Evolutionary conservation across 1,139 yeast genomes (phyloP).

Genomic region (Taiozyma sp.): DNA sequence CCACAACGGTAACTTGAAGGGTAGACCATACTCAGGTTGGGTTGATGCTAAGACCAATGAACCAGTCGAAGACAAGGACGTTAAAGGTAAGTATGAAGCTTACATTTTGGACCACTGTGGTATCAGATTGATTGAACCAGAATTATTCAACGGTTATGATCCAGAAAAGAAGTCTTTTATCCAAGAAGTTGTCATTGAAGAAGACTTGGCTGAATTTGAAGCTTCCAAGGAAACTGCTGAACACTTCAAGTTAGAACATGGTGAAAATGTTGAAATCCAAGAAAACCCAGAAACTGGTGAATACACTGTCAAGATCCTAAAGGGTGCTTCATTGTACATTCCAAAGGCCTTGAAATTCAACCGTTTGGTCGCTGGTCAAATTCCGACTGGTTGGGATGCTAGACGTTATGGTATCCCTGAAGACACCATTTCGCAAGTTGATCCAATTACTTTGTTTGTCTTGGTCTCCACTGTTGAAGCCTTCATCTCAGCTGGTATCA

Average conservation of each 20-base stretch:
- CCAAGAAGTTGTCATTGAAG: conserved; percentile 95
- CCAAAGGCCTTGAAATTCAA: conserved; percentile 96
- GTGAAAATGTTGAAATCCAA: conserved; percentile 88
- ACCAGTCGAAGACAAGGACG: conserved; percentile 92
- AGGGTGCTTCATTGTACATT: conserved; percentile 86
- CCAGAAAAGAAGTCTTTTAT: conserved; percentile 89
- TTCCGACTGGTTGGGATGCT: conserved; percentile 98
- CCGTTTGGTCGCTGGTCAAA: conserved; percentile 97
- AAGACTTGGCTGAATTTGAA: conserved; percentile 93
- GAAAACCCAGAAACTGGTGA: conserved; percentile 89
- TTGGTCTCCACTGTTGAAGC: conserved; percentile 96
- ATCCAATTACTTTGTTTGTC: conserved; percentile 88
- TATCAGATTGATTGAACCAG: conserved; percentile 95
- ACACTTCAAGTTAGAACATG: conserved; percentile 85
- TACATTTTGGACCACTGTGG: conserved; percentile 90
- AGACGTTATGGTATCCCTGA: conserved; percentile 91
- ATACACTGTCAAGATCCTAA: conserved; percentile 80
- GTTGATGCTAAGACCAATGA: conserved; percentile 88
- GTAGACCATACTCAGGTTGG: conserved; percentile 90
- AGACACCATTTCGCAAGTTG: conserved; percentile 90
- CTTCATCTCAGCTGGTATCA: conserved; percentile 85
- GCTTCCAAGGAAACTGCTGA: conserved; percentile 93
- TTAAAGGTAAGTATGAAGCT: conserved; percentile 86
- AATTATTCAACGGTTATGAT: conserved; percentile 87
- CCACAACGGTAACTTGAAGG: conserved; percentile 89